Evolutionary conservation across 108 stramenopile species (phyloP).

Genomic region (Nitzschia inconspicua): DNA sequence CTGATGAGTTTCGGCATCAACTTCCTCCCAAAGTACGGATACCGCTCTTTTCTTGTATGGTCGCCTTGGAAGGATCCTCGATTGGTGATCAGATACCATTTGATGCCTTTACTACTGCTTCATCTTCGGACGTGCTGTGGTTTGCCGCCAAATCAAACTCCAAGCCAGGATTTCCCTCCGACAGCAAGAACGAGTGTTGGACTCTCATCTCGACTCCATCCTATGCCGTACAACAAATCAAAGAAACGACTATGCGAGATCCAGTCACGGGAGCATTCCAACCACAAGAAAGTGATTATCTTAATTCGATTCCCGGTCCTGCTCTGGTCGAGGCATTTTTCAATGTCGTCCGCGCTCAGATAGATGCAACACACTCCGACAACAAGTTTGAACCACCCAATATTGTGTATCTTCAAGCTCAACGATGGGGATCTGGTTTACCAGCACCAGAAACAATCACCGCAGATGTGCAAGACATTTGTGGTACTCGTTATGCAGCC

Average conservation of each 20-base stretch:
- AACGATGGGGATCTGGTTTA: conserved; percentile 57
- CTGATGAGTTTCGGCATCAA: conserved; percentile 28
- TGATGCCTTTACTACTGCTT: conserved; percentile 15
- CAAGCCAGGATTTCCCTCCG: conserved; percentile 37
- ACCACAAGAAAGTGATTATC: conserved; percentile 46
- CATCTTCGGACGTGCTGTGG: conserved; percentile 32
- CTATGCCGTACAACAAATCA: conserved; percentile 47
- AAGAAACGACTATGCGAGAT: conserved; percentile 62
- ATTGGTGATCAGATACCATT: background rate
- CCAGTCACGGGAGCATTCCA: conserved; percentile 49
- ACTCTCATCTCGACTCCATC: conserved; percentile 57
- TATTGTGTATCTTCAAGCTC: conserved; percentile 41
- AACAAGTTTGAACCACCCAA: conserved; percentile 17
- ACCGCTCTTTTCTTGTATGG: conserved; percentile 59
- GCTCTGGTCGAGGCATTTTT: conserved; percentile 34
- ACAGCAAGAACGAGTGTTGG: conserved; percentile 38
- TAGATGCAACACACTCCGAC: background rate
- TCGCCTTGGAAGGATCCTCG: conserved; percentile 23
- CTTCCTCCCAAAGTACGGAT: conserved; percentile 32
- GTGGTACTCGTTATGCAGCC: conserved; percentile 42
- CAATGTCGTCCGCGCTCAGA: conserved; percentile 9
- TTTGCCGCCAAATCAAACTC: conserved; percentile 46
- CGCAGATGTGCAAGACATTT: conserved; percentile 21
- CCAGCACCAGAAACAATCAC: conserved; percentile 12
- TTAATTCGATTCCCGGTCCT: conserved; percentile 49